Base-by-base conservation (phyloP, 345 rosid genomes). In the Eucalyptus polybractea region DNA sequence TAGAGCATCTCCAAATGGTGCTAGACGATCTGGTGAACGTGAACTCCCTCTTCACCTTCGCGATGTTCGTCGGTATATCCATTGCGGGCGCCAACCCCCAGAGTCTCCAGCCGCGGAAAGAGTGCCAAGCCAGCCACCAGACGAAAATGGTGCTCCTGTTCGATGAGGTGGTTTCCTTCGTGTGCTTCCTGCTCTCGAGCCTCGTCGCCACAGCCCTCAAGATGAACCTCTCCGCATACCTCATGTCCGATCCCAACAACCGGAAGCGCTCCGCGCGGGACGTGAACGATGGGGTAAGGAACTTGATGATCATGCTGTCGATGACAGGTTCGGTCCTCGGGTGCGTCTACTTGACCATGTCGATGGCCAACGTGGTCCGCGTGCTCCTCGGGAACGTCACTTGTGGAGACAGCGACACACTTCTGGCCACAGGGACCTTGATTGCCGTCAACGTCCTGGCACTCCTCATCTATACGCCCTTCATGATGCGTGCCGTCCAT, bases 11-110 rank as follows among this genome's bases (percentile, higher is more conserved):
- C 62, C 86, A 33, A 47, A n/a, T 25, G 65, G 93, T 92, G 21
- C 88, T 92, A 47, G 91, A 90, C 5, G 93, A 91, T 90, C 90
- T 93, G 7, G 95, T 93, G 53, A 89, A 51, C 0, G 62, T 56
- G 62, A 56, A 56, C 62, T 56, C 62, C 62, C 62, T 56, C 62
- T 56, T 56, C 62, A 91, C 93, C 10, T 76, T 90, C 33, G 93
- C 94, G 22, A 89, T 92, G 33, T 93, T 93, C 90, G 87, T 91
- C 86, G 94, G 95, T 8, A 50, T 92, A 10, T 91, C 94, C 51
- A 12, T 90, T 2, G 54, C 93, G 11, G 8, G 60, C 22, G 89
- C 50, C 10, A 51, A 88, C 33, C 89, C 90, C 16, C 2, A 13
- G 4, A 89, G 86, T 89, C 91, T 92, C 13, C 91, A 90, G 27